Evolutionary conservation across 1,284 basidiomycete genomes (phyloP), one percentile per base, ranked within the genome.

Genomic region (Xanthoconium separans): DNA sequence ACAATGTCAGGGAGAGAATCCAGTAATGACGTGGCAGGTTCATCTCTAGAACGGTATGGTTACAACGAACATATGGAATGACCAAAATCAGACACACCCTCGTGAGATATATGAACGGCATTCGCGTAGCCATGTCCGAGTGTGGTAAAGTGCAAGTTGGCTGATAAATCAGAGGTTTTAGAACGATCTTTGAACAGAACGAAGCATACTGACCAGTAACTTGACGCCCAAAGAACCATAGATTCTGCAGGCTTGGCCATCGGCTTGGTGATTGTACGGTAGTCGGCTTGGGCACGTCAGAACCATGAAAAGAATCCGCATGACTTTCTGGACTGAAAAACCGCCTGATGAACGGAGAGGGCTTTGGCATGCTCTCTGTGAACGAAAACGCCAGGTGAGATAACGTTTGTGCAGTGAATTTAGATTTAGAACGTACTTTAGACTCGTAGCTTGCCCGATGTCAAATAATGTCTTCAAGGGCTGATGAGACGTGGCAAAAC

Each of bases 1-100:
- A 86, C 82, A 55, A 99, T 98, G 49, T 95, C 89, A 1, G 96
- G 96, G 77, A 98, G 94, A 97, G 70, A 98, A 96, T 71, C 98
- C 96, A 58, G 89, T 89, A 61, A 98, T 93, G 54, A 98, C 87
- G 73, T 99, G 96, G 2, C 31, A 98, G 80, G 68, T 99, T 98
- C 93, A 99, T 97, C 58, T 89, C 91, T 95, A 60, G 9, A 12
- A 44, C 9, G 15, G 3, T 16, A 33, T 11, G 16, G 33, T 52
- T 4, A 52, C 44, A 1, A 47, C 20, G 41, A n/a, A 39, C n/a
- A 9, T 33, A 24, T 24, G 44, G 44, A 29, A 44, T 51, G 24
- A 42, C 27, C 5, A 27, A 40, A 22, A 43, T n/a, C 16, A 18
- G 43, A 76, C 84, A 61, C 63, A 95, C 92, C 70, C 8, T 72